Evolutionary conservation across 352 stramenopile genomes (phyloP).

Genomic region (Globisporangium polare): DNA sequence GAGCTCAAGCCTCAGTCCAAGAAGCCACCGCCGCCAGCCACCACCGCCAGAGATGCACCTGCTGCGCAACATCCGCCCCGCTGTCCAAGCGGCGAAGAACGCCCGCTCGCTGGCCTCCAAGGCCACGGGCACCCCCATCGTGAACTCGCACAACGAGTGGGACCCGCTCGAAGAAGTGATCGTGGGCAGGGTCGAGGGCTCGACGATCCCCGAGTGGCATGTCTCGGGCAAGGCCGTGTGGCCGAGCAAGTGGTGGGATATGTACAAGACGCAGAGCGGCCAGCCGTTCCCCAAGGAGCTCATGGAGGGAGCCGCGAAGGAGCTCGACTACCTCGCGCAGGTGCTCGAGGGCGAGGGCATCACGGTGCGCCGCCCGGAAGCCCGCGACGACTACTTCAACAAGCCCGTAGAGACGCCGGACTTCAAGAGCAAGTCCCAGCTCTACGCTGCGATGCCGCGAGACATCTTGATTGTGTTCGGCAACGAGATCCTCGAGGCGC

Average conservation of each 20-base stretch:
- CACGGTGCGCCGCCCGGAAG: constrained; percentile 77
- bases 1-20: neutral
- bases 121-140: constrained; percentile 38
- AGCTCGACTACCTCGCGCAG: constrained; percentile 85
- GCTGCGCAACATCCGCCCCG: constrained; percentile 8
- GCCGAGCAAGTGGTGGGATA: constrained; percentile 86
- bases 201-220: constrained; percentile 91
- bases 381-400: constrained; percentile 63
- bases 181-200: constrained; percentile 82
- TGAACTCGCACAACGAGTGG: constrained; percentile 92
- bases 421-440: constrained; percentile 77
- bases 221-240: constrained; percentile 88
- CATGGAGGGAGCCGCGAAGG: constrained; percentile 63
- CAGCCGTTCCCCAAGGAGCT: constrained; percentile 77
- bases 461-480: constrained; percentile 88
- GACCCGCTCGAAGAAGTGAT: constrained; percentile 90
- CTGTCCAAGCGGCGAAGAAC: neutral
- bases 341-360: constrained; percentile 84
- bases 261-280: constrained; percentile 86
- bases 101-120: constrained; percentile 18
- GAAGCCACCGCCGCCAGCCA: neutral
- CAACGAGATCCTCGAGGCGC: constrained; percentile 88
- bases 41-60: constrained; percentile 6
- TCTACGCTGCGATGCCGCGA: constrained; percentile 88
- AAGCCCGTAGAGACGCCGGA: constrained; percentile 76